Percentiles rank a stretch among this genome's conserved stretches.
Conservation (phyloP, 163 green algal genomes). For the Volvox carteri region DNA sequence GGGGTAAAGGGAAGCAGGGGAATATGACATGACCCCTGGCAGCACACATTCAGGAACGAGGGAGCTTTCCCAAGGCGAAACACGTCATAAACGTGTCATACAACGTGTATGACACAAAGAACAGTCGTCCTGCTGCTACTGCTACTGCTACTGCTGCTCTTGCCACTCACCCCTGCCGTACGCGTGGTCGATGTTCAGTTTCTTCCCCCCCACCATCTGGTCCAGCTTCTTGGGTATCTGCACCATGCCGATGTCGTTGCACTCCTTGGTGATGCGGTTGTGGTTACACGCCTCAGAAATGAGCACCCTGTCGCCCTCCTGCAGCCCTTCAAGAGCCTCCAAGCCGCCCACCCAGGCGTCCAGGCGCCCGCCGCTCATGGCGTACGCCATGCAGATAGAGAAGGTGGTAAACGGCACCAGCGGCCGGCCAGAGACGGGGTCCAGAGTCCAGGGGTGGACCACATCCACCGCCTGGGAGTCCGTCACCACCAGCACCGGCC, state of each 20-base stretch:
- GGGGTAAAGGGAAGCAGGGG: background rate
- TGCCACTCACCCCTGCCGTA: conserved; percentile 66
- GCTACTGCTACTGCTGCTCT: too few relatives aligned
- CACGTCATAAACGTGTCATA: background rate
- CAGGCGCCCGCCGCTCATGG: conserved; percentile 70
- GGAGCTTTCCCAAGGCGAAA: too few relatives aligned
- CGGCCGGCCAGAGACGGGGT: conserved; percentile 46
- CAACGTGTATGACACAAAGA: too few relatives aligned
- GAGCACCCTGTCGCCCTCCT: conserved; percentile 69
- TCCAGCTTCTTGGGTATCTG: conserved; percentile 57
- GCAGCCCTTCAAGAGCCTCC: conserved; percentile 57
- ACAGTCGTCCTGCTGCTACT: too few relatives aligned
- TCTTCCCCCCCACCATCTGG: conserved; percentile 34
- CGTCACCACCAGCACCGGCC: conserved; percentile 75
- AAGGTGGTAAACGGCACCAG: conserved; percentile 81
- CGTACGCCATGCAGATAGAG: conserved; percentile 78
- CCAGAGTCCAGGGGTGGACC: conserved; percentile 78
- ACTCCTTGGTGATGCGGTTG: conserved; percentile 80
- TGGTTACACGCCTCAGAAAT: conserved; percentile 83
- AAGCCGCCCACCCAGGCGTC: conserved; percentile 70
- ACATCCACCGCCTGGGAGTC: conserved; percentile 82
- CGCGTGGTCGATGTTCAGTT: conserved; percentile 73
- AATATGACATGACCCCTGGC: too few relatives aligned
- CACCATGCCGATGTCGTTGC: conserved; percentile 84
- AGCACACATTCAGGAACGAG: too few relatives aligned